Base-by-base conservation (phyloP, 2,329 filamentous ascomycete species). In the Gyromitra esculenta region DNA sequence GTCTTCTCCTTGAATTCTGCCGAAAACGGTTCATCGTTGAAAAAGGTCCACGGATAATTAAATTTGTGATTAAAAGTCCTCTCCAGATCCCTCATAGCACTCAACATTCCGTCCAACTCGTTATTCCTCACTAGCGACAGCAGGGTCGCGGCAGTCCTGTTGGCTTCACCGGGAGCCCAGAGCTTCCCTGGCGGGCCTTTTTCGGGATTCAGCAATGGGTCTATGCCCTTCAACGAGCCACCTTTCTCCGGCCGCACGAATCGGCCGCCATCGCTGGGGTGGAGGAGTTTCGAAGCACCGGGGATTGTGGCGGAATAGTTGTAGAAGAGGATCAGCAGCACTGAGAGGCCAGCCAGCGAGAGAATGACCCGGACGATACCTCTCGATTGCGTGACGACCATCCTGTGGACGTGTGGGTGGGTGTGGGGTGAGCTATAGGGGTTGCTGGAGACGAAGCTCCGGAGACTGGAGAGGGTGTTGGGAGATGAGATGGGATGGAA, bases 21-120 rank as follows among this genome's bases (percentile, higher is more conserved):
- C 1, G 91, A 91, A 82, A 99, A 99, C 15, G 93, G 92, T 67
- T 92, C 91, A 82, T 99, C 95, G 85, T 99, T 99, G 88, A 99
- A 96, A 84, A 99, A 99, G 7, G 94, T 97, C 93, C 96, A 99
- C 0, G 96, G 96, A 83, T 99, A 99, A 86, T 99, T 99, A 89
- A 98, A 99, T 83, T 99, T 99, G 87, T 89, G 87, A 82, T 99
- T 99, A 94, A 94, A 99, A 0, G 95, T 98, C 79, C 91, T 87
- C 85, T 99, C 96, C 76, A 99, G 87, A 82, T 99, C 95, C 71
- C 85, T 85, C 93, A 99, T 99, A 35, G 94, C 93, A 82, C 91
- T 89, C 35, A 98, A 86, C 86, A 99, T 92, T 60, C 91, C 92
- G 25, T 89, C 85, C 37, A 97, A 85, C 86, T 99, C 96, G 82